phyloP scores from a whole-genome alignment of 352 stramenopile genomes.

The Phytophthora lateralis region DNA sequence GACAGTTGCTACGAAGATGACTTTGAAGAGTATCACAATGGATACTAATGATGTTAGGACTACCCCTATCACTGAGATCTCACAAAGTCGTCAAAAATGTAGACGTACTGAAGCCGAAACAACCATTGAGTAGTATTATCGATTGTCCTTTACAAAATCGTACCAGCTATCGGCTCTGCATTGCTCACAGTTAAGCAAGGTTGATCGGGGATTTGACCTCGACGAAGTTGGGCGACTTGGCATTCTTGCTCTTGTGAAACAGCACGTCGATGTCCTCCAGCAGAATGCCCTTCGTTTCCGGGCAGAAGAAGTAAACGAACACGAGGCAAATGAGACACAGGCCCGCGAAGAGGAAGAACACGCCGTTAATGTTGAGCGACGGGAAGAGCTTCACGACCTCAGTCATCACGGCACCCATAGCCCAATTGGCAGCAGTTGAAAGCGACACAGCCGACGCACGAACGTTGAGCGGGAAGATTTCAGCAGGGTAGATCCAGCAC shows the following conservation, averaged over 20 bases:
- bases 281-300: conserved; percentile 49
- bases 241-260: conserved; percentile 37
- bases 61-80: not conserved
- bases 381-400: conserved; percentile 29
- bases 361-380: conserved; percentile 7
- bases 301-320: conserved; percentile 53
- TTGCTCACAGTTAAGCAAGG: conserved; percentile 13
- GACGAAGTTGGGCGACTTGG: conserved; percentile 34
- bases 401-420: conserved; percentile 29
- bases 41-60: conserved; percentile 7
- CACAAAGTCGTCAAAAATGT: not conserved
- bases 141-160: not conserved
- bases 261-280: conserved; percentile 51
- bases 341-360: conserved; percentile 35
- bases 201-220: conserved; percentile 32
- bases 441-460: conserved; percentile 40
- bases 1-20: conserved; percentile 79
- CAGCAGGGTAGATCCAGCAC: conserved; percentile 11
- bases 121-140: not conserved
- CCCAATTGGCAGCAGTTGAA: conserved; percentile 37
- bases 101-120: not conserved
- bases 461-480: conserved; percentile 29
- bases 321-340: conserved; percentile 45
- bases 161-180: not conserved
- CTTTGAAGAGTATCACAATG: conserved; percentile 68